phyloP scores from a whole-genome alignment of 768 basidiomycete genomes.

The Podaxis rugospora region DNA sequence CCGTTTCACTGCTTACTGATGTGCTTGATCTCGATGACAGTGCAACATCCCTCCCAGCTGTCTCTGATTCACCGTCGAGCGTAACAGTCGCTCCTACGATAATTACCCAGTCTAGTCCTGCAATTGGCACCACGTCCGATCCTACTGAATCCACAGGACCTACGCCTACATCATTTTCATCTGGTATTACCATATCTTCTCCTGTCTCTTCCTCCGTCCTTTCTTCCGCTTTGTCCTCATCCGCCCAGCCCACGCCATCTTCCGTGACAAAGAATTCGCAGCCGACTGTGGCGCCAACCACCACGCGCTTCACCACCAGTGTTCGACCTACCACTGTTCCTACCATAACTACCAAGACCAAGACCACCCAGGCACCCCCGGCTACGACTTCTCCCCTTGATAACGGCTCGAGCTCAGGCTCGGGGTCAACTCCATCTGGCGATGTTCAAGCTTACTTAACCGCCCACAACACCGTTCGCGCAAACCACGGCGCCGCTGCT shows the following conservation, averaged over 20 bases:
- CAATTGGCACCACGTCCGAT: constrained; percentile 3
- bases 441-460: constrained; percentile 52
- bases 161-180: constrained; percentile 3
- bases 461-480: constrained; percentile 60
- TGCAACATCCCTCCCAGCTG: neutral
- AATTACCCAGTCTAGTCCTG: neutral
- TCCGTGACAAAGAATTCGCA: constrained; percentile 12
- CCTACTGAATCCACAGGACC: constrained; percentile 6
- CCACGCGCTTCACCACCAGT: constrained; percentile 14
- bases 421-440: constrained; percentile 24
- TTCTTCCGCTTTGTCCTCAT: constrained; percentile 18
- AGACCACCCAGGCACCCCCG: constrained; percentile 12
- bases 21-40: neutral
- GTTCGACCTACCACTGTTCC: constrained; percentile 7
- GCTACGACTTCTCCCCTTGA: constrained; percentile 16
- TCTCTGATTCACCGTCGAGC: neutral
- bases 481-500: constrained; percentile 56
- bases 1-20: neutral
- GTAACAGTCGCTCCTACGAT: neutral
- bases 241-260: constrained; percentile 13
- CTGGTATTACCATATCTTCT: constrained; percentile 14
- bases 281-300: constrained; percentile 9
- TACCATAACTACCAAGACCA: constrained; percentile 1
- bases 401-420: constrained; percentile 12
- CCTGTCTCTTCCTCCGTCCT: constrained; percentile 15